A percentile compares a stretch with the other conserved stretches of the same genome.
Evolutionary conservation across 164 flowering plant genomes (phyloP).

Genomic region (Amborella trichopoda): DNA sequence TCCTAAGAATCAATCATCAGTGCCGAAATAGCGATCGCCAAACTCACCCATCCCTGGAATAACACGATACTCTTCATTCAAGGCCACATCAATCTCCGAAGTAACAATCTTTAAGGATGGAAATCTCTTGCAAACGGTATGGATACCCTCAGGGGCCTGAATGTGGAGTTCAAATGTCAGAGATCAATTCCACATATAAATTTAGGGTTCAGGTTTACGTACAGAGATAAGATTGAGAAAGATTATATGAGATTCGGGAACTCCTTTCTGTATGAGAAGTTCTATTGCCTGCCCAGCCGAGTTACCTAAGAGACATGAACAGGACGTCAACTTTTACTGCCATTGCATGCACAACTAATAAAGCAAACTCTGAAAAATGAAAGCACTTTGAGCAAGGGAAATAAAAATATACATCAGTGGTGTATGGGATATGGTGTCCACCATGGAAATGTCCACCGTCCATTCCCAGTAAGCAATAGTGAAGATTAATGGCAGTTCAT

Average conservation of each 20-base stretch:
- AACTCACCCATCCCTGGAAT: constrained; percentile 97
- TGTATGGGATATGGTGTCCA: no score
- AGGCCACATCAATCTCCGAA: constrained; percentile 69
- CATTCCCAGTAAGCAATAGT: no score
- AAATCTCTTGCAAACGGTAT: constrained; percentile 79
- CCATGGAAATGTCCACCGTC: no score
- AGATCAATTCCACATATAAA: background rate
- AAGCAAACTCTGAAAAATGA: no score
- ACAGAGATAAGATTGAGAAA: constrained; percentile 90
- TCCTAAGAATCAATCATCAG: constrained; percentile 77
- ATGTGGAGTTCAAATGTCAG: background rate
- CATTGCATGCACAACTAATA: background rate
- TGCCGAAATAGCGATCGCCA: constrained; percentile 95
- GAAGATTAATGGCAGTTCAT: no score
- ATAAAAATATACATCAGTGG: no score
- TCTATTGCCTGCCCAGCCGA: constrained; percentile 91
- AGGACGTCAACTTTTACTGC: background rate
- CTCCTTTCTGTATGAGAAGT: constrained; percentile 84
- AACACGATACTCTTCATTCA: constrained; percentile 81
- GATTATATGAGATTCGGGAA: constrained; percentile 78
- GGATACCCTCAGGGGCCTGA: constrained; percentile 94
- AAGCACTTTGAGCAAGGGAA: no score
- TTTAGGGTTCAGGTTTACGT: constrained; percentile 12
- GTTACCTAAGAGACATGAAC: constrained; percentile 41
- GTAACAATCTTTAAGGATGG: constrained; percentile 81